Base-by-base conservation (phyloP, 257 asterid genomes). In the Capsicum chinense region DNA sequence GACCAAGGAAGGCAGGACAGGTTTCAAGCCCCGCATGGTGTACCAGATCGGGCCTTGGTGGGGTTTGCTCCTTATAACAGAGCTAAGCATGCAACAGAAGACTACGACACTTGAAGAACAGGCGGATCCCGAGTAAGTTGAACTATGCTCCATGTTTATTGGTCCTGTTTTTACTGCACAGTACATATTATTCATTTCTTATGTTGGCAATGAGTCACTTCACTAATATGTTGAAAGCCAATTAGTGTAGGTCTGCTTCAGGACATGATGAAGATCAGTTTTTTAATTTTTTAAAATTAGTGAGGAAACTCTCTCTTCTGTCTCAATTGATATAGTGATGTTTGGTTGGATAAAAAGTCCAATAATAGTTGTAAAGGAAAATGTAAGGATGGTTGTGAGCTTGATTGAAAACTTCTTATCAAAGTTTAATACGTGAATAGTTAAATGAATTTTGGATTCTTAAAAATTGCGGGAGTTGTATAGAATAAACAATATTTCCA, bases 121-220 rank as follows among this genome's bases (percentile, higher is more conserved):
- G 86, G 85, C 91, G 81, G 98, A 91, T 82, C 85, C 94, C 8
- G 97, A 94, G 99, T 95, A 93, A 93, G 99, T 90, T 88, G 63
- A 80, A 80, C 42, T 54, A 66, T 54, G n/a, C 69, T 47, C 56
- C 63, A 70, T 69, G 62, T 13, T 76, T 5, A 26, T 15, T 26
- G 26, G 17, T 73, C 44, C 39, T 73, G 60, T 48, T 73, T 73
- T 73, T 48, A 48, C 12, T 48, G 60, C 11, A 48, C 80, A 21
- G 11, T 10, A 73, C 12, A 19, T 6, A 47, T 71, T 71, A 44
- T 12, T 47, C 19, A 19, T 73, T 48, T 73, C 81, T 73, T 73
- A 47, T 73, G 39, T 73, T 73, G 58, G 59, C 44, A 50, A 50
- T 74, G 60, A 21, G 81, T 74, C 44, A 74, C 80, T 74, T 50